Evolutionary conservation across 768 basidiomycete genomes (phyloP).

Genomic region (Cyclocybe cylindracea): DNA sequence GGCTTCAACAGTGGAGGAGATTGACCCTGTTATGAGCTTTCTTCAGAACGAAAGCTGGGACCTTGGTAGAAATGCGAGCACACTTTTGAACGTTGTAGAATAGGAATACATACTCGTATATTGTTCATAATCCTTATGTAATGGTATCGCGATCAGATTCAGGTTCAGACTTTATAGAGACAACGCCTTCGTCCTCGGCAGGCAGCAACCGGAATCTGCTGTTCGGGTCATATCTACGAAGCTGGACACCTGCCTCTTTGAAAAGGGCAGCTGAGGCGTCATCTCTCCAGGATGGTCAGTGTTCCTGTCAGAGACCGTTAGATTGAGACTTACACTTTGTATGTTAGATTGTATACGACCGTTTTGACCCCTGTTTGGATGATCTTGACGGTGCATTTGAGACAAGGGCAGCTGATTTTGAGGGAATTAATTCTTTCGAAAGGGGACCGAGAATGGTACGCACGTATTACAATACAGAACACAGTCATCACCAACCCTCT

Average conservation of each 20-base stretch:
- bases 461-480: conserved; percentile 99
- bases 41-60: conserved; percentile 64
- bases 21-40: conserved; percentile 47
- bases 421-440: neutral
- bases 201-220: conserved; percentile 25
- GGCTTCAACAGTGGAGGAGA: conserved; percentile 46
- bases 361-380: conserved; percentile 91
- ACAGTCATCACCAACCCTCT: conserved; percentile 78
- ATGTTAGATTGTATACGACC: conserved; percentile 93
- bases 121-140: conserved; percentile 5
- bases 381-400: conserved; percentile 96
- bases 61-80: conserved; percentile 45
- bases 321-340: conserved; percentile 77
- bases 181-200: conserved; percentile 25
- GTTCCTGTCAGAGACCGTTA: neutral
- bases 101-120: conserved; percentile 10
- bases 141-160: conserved; percentile 7
- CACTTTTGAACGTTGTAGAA: conserved; percentile 29
- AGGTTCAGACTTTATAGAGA: conserved; percentile 15
- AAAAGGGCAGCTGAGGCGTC: conserved; percentile 80
- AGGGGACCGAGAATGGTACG: conserved; percentile 22
- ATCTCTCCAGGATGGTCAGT: conserved; percentile 50
- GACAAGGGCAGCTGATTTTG: conserved; percentile 83
- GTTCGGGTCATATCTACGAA: conserved; percentile 69
- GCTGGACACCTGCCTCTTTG: conserved; percentile 76